Evolutionary conservation across 768 basidiomycete genomes (phyloP).

Genomic region (Lentinula raphanica): DNA sequence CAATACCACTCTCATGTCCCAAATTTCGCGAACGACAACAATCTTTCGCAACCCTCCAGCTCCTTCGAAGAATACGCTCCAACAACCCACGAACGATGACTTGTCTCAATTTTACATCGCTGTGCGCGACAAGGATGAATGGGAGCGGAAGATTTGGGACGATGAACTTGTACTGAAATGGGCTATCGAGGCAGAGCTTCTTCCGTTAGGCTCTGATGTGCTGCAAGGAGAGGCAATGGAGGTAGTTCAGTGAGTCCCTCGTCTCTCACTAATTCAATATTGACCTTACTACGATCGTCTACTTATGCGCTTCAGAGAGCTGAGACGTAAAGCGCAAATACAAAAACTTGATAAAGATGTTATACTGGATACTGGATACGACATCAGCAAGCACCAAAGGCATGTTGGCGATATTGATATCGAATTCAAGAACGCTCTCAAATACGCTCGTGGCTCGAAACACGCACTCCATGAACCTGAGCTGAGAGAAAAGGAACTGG

Average conservation of each 20-base stretch:
- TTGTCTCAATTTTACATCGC: neutral
- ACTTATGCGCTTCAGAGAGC: no score
- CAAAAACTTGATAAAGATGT: neutral
- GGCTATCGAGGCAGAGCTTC: neutral
- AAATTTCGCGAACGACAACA: no score
- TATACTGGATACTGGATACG: neutral
- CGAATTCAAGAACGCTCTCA: neutral
- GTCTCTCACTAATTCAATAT: neutral
- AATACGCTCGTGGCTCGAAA: slow-evolving; percentile 1
- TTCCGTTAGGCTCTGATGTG: neutral
- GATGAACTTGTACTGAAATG: neutral
- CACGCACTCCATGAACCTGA: neutral
- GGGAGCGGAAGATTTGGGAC: neutral
- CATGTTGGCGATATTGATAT: neutral
- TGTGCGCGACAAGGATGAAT: neutral
- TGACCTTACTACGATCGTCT: neutral
- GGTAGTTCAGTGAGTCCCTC: neutral
- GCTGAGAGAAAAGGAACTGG: neutral
- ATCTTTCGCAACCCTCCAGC: no score
- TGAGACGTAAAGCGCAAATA: neutral
- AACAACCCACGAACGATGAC: neutral
- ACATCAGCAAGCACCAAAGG: neutral
- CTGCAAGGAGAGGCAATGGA: neutral
- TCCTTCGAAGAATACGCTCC: no score
- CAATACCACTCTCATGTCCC: no score